Conservation (phyloP, 2,329 filamentous ascomycete genomes). For the Colletotrichum limetticola region DNA sequence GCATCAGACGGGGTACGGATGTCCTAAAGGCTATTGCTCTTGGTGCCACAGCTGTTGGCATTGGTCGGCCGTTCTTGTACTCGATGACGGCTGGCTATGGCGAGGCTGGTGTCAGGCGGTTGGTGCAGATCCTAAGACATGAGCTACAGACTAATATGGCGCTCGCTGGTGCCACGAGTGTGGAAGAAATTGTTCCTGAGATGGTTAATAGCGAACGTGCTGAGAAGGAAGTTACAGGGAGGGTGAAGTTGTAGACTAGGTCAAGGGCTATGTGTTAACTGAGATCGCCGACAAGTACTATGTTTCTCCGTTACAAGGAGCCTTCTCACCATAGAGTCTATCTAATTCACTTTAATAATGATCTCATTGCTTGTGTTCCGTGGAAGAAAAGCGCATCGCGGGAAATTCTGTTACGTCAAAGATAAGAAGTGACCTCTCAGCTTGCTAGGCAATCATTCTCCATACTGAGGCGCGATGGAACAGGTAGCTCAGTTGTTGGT, state of each 20-base stretch:
- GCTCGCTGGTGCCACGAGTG: constrained; percentile 72
- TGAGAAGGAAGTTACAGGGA: constrained; percentile 33
- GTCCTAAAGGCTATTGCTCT: constrained; percentile 77
- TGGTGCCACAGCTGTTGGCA: constrained; percentile 72
- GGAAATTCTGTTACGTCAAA: no score
- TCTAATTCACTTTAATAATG: no score
- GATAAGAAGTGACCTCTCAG: no score
- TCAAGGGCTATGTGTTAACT: neutral
- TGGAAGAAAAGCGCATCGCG: no score
- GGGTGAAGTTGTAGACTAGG: constrained; percentile 32
- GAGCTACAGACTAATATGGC: constrained; percentile 61
- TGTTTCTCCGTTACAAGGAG: neutral
- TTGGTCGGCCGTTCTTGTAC: constrained; percentile 75
- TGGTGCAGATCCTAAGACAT: constrained; percentile 57
- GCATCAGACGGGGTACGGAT: constrained; percentile 72
- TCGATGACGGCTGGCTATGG: constrained; percentile 55
- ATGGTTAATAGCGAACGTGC: constrained; percentile 37
- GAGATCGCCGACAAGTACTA: neutral
- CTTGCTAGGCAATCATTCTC: no score
- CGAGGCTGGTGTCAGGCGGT: constrained; percentile 60
- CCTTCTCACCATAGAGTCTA: no score
- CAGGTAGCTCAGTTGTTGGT: no score
- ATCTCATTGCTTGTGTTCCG: no score
- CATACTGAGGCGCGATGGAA: no score
- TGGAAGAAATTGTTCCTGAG: constrained; percentile 67